Conservation (phyloP, 2,329 filamentous ascomycete species). For the Xylaria arbuscula region DNA sequence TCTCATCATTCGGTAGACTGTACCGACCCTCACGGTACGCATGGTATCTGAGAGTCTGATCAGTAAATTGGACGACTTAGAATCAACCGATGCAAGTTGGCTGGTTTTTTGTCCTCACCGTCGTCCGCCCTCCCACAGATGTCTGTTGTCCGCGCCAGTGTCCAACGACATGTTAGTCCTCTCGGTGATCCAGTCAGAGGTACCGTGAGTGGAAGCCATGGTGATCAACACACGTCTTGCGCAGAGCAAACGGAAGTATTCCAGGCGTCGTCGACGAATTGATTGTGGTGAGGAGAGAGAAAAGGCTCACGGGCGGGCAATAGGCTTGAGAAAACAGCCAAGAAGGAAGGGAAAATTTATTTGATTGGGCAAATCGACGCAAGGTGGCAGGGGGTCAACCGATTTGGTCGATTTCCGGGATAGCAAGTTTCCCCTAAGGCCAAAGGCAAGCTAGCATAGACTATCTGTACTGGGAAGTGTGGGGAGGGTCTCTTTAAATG, state of each 20-base stretch:
- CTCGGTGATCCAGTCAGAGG: conserved; percentile 33
- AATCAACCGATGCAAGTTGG: conserved; percentile 4
- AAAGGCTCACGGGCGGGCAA: conserved; percentile 13
- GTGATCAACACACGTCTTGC: conserved; percentile 28
- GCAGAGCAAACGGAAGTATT: conserved; percentile 25
- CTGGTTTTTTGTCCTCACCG: conserved; percentile 34
- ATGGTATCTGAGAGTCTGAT: conserved; percentile 49
- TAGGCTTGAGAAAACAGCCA: conserved; percentile 3
- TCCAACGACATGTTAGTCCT: conserved; percentile 35
- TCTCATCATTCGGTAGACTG: conserved; percentile 55
- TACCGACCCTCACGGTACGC: conserved; percentile 52
- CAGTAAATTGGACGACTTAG: conserved; percentile 18
- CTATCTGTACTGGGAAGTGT: conserved; percentile 29
- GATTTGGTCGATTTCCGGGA: conserved; percentile 29
- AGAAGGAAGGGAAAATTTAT: conserved; percentile 32
- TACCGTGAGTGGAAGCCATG: conserved; percentile 34
- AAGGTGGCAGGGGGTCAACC: conserved; percentile 29
- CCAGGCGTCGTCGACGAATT: conserved; percentile 17
- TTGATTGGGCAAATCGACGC: conserved; percentile 31
- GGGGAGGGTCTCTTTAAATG: conserved; percentile 34
- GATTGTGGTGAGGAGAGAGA: conserved; percentile 28
- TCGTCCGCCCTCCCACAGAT: conserved; percentile 40
- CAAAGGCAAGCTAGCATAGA: conserved; percentile 12
- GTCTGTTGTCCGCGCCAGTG: conserved; percentile 26
- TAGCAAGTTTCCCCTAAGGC: conserved; percentile 23